Percentiles rank a stretch among this genome's conserved stretches.
Conservation (phyloP, 1,284 basidiomycete species). For the Lentinula novae-zelandiae region DNA sequence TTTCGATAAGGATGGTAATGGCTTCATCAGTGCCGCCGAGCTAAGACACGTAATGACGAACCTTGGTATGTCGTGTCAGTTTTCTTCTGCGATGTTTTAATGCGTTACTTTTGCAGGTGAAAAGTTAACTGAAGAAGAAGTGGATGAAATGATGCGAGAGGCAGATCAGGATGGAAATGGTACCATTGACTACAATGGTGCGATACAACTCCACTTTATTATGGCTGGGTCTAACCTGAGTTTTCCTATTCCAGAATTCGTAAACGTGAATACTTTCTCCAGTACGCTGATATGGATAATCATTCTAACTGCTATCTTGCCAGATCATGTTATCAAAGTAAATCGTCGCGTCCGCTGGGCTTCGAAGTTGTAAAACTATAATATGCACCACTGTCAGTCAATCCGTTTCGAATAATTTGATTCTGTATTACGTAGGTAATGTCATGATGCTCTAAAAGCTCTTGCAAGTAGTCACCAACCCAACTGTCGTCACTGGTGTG, state of each 20-base stretch:
- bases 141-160: constrained; percentile 96
- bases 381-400: no score
- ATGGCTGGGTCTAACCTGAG: neutral
- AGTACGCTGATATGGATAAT: neutral
- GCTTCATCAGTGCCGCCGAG: constrained; percentile 70
- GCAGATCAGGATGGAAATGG: neutral
- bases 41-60: constrained; percentile 90
- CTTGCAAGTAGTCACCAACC: neutral
- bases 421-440: constrained; percentile 9
- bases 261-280: constrained; percentile 44
- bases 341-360: no score
- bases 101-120: constrained; percentile 54
- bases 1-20: constrained; percentile 69
- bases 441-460: neutral
- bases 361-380: neutral
- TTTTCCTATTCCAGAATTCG: constrained; percentile 51
- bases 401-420: no score
- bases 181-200: neutral
- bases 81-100: neutral
- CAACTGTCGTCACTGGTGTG: no score
- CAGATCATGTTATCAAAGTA: constrained; percentile 21
- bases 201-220: neutral
- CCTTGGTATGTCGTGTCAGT: constrained; percentile 56
- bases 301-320: neutral
- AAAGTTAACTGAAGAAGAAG: constrained; percentile 89